Conservation (phyloP, 768 basidiomycete genomes). For the Baorangia bicolor region DNA sequence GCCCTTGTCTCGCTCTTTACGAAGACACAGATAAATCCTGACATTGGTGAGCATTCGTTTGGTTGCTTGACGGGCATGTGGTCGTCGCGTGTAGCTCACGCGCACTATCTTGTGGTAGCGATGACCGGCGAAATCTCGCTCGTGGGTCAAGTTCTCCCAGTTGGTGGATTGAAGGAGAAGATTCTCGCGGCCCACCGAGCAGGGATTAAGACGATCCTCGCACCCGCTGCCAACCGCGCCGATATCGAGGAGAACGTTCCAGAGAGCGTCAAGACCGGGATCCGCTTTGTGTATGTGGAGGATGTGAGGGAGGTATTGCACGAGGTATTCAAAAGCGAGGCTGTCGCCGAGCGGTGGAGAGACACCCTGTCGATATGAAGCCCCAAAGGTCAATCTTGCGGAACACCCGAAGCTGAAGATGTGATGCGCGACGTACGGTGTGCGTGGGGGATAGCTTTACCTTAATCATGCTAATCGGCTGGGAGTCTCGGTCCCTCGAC, state of each 20-base stretch:
- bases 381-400: not conserved
- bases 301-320: constrained; percentile 86
- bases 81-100: not conserved
- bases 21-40: constrained; percentile 76
- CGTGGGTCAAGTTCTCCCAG: constrained; percentile 92
- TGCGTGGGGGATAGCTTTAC: not conserved
- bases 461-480: not conserved
- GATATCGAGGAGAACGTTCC: constrained; percentile 99
- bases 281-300: constrained; percentile 94
- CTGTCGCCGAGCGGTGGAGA: constrained; percentile 62
- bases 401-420: not conserved
- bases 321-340: constrained; percentile 76
- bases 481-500: not conserved
- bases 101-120: constrained; percentile 44
- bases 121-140: constrained; percentile 99
- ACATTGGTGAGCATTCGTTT: constrained; percentile 66
- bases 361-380: constrained; percentile 47
- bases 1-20: constrained; percentile 93
- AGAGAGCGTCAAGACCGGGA: constrained; percentile 91
- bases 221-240: constrained; percentile 83
- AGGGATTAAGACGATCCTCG: constrained; percentile 89
- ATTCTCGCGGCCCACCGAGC: constrained; percentile 96
- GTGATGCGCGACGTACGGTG: not conserved
- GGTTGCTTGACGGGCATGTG: not conserved
- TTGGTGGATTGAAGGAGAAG: constrained; percentile 95